phyloP scores from a whole-genome alignment of 257 asterid genomes.

The Orobanche coerulescens region DNA sequence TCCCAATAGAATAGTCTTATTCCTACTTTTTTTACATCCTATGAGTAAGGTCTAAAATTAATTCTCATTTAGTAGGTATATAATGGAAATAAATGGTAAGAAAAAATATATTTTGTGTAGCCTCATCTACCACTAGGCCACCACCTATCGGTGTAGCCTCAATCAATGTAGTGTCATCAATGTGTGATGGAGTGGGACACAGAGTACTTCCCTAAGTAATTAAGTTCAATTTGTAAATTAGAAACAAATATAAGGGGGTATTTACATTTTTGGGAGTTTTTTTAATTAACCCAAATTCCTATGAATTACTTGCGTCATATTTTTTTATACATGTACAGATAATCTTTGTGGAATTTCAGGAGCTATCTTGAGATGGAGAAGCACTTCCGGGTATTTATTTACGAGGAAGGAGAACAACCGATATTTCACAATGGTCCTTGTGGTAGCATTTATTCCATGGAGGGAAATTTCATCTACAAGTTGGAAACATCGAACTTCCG shows the following conservation, averaged over 20 bases:
- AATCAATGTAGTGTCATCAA: too few relatives aligned
- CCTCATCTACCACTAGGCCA: too few relatives aligned
- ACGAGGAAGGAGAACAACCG: slow-evolving; percentile 89
- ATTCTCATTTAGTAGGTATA: too few relatives aligned
- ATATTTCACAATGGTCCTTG: slow-evolving; percentile 89
- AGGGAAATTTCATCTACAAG: slow-evolving; percentile 73
- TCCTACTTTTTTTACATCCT: too few relatives aligned
- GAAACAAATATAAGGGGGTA: neutral
- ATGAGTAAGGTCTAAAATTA: too few relatives aligned
- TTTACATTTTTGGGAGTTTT: neutral
- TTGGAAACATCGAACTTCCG: slow-evolving; percentile 59
- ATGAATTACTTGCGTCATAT: neutral
- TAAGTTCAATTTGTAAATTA: too few relatives aligned
- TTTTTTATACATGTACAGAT: neutral
- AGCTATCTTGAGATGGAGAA: slow-evolving; percentile 94
- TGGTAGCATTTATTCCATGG: slow-evolving; percentile 78
- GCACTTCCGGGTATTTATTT: slow-evolving; percentile 60
- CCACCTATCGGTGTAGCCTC: too few relatives aligned
- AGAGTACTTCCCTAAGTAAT: too few relatives aligned
- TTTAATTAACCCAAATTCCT: neutral
- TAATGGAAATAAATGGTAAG: too few relatives aligned
- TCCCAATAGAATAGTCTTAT: too few relatives aligned
- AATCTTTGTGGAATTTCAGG: slow-evolving; percentile 29
- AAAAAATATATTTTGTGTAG: too few relatives aligned
- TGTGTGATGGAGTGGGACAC: too few relatives aligned